Conservation (phyloP, 805 yeast genomes). For the Candida krabiensis region DNA sequence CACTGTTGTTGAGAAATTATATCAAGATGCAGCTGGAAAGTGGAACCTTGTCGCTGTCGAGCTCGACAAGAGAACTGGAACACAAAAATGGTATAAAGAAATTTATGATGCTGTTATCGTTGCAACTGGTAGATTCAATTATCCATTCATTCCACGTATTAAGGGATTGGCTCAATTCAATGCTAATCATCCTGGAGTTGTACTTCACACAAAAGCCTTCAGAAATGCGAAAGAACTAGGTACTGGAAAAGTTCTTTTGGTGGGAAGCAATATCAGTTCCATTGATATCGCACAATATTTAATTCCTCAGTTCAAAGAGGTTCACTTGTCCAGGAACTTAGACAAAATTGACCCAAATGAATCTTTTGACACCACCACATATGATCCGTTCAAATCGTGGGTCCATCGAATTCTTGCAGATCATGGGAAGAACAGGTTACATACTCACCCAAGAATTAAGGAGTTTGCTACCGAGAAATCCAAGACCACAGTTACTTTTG, state of each 20-base stretch:
- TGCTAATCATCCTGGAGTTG: constrained; percentile 41
- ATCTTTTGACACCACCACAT: constrained; percentile 2
- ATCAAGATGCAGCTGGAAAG: constrained; percentile 22
- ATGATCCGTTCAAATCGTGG: constrained; percentile 50
- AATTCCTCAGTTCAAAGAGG: constrained; percentile 22
- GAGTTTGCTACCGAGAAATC: constrained; percentile 35
- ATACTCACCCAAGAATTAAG: constrained; percentile 43
- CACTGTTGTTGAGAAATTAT: constrained; percentile 33
- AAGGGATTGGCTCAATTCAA: constrained; percentile 52
- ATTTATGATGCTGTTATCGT: constrained; percentile 61
- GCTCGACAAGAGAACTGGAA: constrained; percentile 7
- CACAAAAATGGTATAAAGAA: constrained; percentile 40
- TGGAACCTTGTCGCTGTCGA: constrained; percentile 33
- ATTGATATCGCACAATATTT: constrained; percentile 59
- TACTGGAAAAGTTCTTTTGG: constrained; percentile 48
- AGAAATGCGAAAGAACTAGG: constrained; percentile 43
- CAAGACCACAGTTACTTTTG: constrained; percentile 39
- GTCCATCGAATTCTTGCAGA: constrained; percentile 44
- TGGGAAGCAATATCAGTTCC: constrained; percentile 76
- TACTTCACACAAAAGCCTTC: constrained; percentile 60
- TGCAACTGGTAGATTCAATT: constrained; percentile 60
- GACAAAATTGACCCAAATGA: constrained; percentile 11
- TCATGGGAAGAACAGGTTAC: constrained; percentile 41
- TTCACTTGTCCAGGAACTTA: constrained; percentile 15
- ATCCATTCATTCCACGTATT: constrained; percentile 57